A percentile compares a stretch with the other conserved stretches of the same genome.
Conservation (phyloP, 2,329 filamentous ascomycete genomes). For the Dactylellina drechsleri region DNA sequence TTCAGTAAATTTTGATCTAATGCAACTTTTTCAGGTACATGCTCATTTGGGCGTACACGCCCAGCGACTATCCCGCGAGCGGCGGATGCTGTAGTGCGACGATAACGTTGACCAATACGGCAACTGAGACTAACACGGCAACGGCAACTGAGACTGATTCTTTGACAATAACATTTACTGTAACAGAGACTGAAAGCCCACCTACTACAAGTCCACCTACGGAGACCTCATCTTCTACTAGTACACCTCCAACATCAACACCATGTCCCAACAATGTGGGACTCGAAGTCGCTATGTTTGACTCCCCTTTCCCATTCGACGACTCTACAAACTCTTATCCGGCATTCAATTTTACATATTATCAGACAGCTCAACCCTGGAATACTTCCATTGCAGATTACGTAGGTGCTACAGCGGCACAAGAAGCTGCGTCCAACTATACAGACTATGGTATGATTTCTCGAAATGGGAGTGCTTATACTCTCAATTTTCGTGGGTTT, state of each 20-base stretch:
- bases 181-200: too few relatives aligned
- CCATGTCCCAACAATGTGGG: slow-evolving; percentile 13
- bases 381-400: neutral
- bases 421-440: neutral
- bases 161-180: too few relatives aligned
- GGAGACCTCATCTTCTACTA: too few relatives aligned
- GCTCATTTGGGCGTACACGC: neutral
- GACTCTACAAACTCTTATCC: neutral
- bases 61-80: neutral
- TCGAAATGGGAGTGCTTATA: neutral
- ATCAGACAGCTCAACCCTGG: neutral
- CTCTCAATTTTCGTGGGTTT: slow-evolving; percentile 6
- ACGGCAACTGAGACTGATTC: neutral
- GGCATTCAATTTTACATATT: neutral
- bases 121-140: neutral
- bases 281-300: slow-evolving; percentile 12
- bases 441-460: slow-evolving; percentile 6
- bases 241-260: neutral
- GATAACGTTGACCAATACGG: neutral
- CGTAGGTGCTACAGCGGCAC: neutral
- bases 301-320: neutral
- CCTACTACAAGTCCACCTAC: too few relatives aligned
- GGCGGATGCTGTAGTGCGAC: slow-evolving; percentile 1
- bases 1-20: too few relatives aligned
- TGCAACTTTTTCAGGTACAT: neutral